Evolutionary conservation across 2,329 filamentous ascomycete species (phyloP).

Genomic region (Fusarium pseudoanthophilum): DNA sequence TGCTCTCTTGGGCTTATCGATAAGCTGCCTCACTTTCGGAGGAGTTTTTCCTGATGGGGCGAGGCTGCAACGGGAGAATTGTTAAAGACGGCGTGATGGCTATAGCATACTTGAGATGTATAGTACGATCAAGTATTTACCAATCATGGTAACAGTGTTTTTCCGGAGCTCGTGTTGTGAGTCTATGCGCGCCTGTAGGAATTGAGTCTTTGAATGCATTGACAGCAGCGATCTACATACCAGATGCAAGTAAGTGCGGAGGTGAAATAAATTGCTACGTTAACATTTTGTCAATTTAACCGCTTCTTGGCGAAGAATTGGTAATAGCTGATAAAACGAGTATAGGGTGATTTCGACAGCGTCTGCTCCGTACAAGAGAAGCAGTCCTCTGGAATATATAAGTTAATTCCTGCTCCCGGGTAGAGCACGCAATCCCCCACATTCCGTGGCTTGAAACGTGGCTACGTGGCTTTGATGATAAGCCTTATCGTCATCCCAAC

Average conservation of each 20-base stretch:
- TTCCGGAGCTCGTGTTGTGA: neutral
- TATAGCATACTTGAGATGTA: neutral
- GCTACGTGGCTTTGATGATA: neutral
- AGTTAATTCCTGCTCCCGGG: neutral
- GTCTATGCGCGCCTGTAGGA: conserved; percentile 18
- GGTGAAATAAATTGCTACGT: neutral
- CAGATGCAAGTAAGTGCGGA: neutral
- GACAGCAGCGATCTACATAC: neutral
- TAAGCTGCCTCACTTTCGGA: neutral
- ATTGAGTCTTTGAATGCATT: neutral
- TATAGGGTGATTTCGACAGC: neutral
- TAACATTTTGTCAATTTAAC: neutral
- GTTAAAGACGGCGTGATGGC: neutral
- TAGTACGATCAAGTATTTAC: neutral
- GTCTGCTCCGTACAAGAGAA: neutral
- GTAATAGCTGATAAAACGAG: neutral
- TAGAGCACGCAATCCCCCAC: neutral
- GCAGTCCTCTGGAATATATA: neutral
- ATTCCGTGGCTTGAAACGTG: neutral
- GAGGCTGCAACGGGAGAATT: neutral
- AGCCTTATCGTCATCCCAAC: neutral
- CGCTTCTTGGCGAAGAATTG: neutral
- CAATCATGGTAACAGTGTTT: neutral
- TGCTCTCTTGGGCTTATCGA: neutral
- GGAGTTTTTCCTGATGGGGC: neutral